These are phyloP conservation scores for Suillus subaureus DNA, from an alignment of 768 basidiomycete genomes.

Conservation along the genomic window DNA sequence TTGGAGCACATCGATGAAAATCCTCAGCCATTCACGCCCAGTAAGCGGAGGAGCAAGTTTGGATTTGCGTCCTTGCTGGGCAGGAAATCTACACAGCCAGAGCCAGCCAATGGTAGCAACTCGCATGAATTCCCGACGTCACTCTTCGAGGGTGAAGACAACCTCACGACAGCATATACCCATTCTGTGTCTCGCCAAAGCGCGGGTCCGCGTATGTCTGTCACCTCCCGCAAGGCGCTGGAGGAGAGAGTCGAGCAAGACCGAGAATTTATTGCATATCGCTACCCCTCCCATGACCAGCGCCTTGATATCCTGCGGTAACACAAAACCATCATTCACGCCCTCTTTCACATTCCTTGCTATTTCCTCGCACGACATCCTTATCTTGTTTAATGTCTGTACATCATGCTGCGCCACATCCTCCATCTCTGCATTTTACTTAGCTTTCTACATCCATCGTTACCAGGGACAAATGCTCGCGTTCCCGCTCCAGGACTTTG, in stretches of 20 bases:
- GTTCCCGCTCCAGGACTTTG: slow-evolving; percentile 29
- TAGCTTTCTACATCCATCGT: slow-evolving; percentile 13
- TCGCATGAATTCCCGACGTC: slow-evolving; percentile 53
- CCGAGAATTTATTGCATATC: slow-evolving; percentile 81
- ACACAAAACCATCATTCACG: slow-evolving; percentile 14
- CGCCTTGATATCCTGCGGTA: slow-evolving; percentile 58
- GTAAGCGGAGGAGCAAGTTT: slow-evolving; percentile 76
- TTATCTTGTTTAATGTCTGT: slow-evolving; percentile 21
- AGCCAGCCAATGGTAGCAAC: slow-evolving; percentile 35
- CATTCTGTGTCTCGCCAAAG: slow-evolving; percentile 55
- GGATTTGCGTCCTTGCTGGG: slow-evolving; percentile 69
- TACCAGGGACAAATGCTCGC: slow-evolving; percentile 17
- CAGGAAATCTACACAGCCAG: slow-evolving; percentile 41
- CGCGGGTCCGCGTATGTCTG: slow-evolving; percentile 58
- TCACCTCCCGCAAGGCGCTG: slow-evolving; percentile 68
- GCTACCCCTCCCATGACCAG: slow-evolving; percentile 81
- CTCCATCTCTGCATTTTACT: slow-evolving; percentile 24
- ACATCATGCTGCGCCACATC: slow-evolving; percentile 14
- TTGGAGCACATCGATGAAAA: slow-evolving; percentile 34
- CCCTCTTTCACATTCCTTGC: slow-evolving; percentile 2
- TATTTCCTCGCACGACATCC: slow-evolving; percentile 8
- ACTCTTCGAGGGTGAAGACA: slow-evolving; percentile 51
- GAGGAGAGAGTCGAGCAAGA: slow-evolving; percentile 86
- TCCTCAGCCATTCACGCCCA: slow-evolving; percentile 34
- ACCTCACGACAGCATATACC: slow-evolving; percentile 46